A percentile compares a stretch with the other conserved stretches of the same genome.
These are phyloP conservation scores for Cyclocybe cylindracea DNA, from an alignment of 768 basidiomycete species.

Conservation along the genomic window DNA sequence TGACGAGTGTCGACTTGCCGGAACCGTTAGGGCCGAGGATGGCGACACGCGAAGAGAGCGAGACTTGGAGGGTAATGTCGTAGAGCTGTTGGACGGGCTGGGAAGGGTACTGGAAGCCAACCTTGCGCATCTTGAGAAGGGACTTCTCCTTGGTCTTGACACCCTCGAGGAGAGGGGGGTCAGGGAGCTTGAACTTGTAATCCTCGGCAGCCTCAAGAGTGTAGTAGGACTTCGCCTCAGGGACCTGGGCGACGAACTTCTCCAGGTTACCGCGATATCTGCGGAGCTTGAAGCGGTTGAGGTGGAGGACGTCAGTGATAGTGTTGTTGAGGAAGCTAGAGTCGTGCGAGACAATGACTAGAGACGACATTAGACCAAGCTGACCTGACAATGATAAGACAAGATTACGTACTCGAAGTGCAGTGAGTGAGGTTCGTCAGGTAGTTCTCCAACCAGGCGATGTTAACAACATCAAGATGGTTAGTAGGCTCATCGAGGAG, in stretches of 20 bases:
- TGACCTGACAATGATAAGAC: not conserved
- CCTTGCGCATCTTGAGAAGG: constrained; percentile 95
- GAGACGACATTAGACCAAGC: constrained; percentile 10
- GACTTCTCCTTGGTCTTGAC: constrained; percentile 99
- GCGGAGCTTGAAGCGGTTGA: constrained; percentile 98
- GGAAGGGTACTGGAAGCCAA: constrained; percentile 94
- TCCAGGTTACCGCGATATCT: constrained; percentile 96
- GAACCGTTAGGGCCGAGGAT: constrained; percentile 99
- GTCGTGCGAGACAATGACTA: constrained; percentile 98
- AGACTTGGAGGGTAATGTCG: constrained; percentile 96
- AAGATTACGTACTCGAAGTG: constrained; percentile 74
- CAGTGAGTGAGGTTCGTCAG: constrained; percentile 84
- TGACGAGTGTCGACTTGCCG: constrained; percentile 97
- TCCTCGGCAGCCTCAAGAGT: constrained; percentile 93
- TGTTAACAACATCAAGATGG: constrained; percentile 96
- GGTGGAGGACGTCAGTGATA: constrained; percentile 95
- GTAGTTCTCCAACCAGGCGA: constrained; percentile 97
- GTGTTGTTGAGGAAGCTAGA: constrained; percentile 97
- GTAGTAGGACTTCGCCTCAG: constrained; percentile 98
- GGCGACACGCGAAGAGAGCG: constrained; percentile 97
- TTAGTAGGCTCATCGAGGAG: constrained; percentile 97
- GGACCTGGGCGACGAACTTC: constrained; percentile 90
- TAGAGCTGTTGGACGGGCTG: constrained; percentile 86
- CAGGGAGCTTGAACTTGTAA: constrained; percentile 98
- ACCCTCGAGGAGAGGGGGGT: constrained; percentile 96